phyloP scores from a whole-genome alignment of 2,329 filamentous ascomycete genomes.

The Alternaria novae-zelandiae region DNA sequence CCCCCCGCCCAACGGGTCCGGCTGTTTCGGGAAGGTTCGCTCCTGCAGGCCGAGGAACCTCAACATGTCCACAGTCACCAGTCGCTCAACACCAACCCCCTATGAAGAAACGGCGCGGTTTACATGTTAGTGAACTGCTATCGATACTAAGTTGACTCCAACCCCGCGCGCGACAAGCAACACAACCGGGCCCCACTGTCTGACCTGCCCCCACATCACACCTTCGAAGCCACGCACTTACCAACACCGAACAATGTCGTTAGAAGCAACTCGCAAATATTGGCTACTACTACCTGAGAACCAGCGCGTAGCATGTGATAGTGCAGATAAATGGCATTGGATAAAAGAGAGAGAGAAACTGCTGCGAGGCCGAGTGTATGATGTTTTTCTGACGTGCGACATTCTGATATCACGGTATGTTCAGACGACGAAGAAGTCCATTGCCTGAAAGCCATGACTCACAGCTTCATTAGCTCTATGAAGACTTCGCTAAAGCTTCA shows the following conservation, averaged over 20 bases:
- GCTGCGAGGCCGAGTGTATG: neutral
- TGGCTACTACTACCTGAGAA: neutral
- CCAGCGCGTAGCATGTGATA: neutral
- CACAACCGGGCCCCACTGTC: too few relatives aligned
- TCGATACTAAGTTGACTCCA: too few relatives aligned
- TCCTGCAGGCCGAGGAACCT: neutral
- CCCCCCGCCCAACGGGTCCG: neutral
- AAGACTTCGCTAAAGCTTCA: neutral
- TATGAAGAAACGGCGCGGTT: neutral
- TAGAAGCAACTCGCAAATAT: neutral
- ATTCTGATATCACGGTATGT: neutral
- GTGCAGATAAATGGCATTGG: neutral
- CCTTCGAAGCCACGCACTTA: neutral
- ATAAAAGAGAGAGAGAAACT: neutral
- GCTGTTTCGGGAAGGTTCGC: neutral
- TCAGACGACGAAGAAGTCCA: neutral
- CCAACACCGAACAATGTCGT: neutral
- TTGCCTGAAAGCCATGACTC: neutral
- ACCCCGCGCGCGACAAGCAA: too few relatives aligned
- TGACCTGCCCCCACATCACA: too few relatives aligned
- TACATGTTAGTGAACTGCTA: neutral
- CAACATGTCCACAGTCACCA: neutral
- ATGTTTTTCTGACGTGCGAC: too few relatives aligned
- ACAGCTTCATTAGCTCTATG: too few relatives aligned
- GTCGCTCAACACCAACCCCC: neutral